phyloP scores from a whole-genome alignment of 2,329 filamentous ascomycete genomes.

The Diaporthe longicolla region DNA sequence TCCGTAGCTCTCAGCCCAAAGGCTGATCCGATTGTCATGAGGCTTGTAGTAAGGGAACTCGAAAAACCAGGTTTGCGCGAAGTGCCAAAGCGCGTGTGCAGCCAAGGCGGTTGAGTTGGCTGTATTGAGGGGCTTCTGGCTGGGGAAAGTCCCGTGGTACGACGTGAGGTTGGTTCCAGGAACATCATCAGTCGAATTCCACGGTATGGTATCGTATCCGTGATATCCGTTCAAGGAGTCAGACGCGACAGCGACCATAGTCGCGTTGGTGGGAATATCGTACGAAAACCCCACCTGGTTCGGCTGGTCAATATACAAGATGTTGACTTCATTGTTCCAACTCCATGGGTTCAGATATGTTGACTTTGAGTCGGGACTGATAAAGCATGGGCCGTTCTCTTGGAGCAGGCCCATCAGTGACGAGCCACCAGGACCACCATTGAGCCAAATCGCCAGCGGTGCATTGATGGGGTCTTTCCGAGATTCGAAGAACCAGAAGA shows the following conservation, averaged over 20 bases:
- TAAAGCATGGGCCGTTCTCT: slow-evolving; percentile 66
- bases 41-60: slow-evolving; percentile 69
- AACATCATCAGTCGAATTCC: slow-evolving; percentile 53
- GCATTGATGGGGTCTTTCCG: slow-evolving; percentile 44
- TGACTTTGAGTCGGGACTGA: slow-evolving; percentile 65
- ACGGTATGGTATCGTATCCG: slow-evolving; percentile 40
- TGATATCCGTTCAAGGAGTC: background rate
- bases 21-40: slow-evolving; percentile 48
- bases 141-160: slow-evolving; percentile 53
- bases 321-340: slow-evolving; percentile 67
- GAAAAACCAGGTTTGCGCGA: slow-evolving; percentile 70
- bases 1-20: slow-evolving; percentile 44
- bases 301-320: slow-evolving; percentile 75
- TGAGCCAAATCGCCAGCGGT: slow-evolving; percentile 69
- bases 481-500: slow-evolving; percentile 41
- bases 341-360: slow-evolving; percentile 69
- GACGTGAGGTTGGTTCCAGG: slow-evolving; percentile 56
- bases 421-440: slow-evolving; percentile 71
- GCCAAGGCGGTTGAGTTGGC: slow-evolving; percentile 64
- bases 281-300: slow-evolving; percentile 45
- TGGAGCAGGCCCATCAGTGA: slow-evolving; percentile 67
- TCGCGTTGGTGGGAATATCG: slow-evolving; percentile 40
- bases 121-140: slow-evolving; percentile 58
- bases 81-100: slow-evolving; percentile 72
- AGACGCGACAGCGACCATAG: background rate